Evolutionary conservation across 495 filamentous ascomycete genomes (phyloP).

Genomic region (Penicillium bialowiezense): DNA sequence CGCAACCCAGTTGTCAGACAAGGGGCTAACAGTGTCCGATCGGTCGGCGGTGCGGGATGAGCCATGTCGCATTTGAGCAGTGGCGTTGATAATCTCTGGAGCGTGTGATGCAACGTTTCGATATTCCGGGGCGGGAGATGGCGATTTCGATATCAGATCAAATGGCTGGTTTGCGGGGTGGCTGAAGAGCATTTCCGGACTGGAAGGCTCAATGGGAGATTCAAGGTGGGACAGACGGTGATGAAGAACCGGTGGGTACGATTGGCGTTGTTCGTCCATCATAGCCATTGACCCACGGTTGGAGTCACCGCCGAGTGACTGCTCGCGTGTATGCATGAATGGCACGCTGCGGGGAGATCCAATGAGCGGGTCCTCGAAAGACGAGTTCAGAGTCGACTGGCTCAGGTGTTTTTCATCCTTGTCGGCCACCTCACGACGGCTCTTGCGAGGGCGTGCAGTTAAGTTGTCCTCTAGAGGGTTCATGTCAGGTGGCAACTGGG

Average conservation of each 20-base stretch:
- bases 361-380: conserved; percentile 58
- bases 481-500: conserved; percentile 80
- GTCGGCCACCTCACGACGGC: conserved; percentile 69
- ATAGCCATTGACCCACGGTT: conserved; percentile 29
- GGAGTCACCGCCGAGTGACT: conserved; percentile 46
- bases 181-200: conserved; percentile 31
- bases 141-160: conserved; percentile 26
- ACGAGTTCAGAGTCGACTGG: conserved; percentile 52
- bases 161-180: conserved; percentile 21
- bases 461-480: conserved; percentile 86
- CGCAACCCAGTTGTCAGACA: conserved; percentile 59
- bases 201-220: conserved; percentile 41
- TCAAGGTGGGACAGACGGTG: conserved; percentile 32
- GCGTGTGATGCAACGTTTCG: conserved; percentile 21
- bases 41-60: conserved; percentile 27
- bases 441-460: conserved; percentile 72
- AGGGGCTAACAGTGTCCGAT: conserved; percentile 36
- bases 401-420: conserved; percentile 54
- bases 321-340: conserved; percentile 69
- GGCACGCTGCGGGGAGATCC: conserved; percentile 60
- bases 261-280: conserved; percentile 20
- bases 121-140: conserved; percentile 23
- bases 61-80: conserved; percentile 17
- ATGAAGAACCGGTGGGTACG: conserved; percentile 17
- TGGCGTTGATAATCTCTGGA: conserved; percentile 18